A percentile compares a stretch with the other conserved stretches of the same genome.
Evolutionary conservation across 2,329 filamentous ascomycete genomes (phyloP).

Genomic region (Delphinella strobiligena): DNA sequence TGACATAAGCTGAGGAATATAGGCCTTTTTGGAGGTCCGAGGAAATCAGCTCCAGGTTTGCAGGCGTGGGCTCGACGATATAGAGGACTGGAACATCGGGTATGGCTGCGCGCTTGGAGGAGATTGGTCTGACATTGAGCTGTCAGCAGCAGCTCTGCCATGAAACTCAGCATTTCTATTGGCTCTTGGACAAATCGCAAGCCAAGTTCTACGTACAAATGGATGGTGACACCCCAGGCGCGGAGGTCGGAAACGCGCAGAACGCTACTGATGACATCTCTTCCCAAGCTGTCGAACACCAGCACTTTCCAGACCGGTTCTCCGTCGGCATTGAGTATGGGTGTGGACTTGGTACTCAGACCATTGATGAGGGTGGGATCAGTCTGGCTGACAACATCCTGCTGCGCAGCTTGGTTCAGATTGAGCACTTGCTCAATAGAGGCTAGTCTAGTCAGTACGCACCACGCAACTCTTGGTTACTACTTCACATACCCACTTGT

Average conservation of each 20-base stretch:
- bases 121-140: constrained; percentile 50
- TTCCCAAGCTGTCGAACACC: constrained; percentile 82
- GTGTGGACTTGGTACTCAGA: constrained; percentile 55
- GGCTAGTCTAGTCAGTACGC: constrained; percentile 39
- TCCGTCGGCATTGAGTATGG: constrained; percentile 73
- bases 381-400: constrained; percentile 44
- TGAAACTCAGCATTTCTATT: constrained; percentile 16
- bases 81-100: constrained; percentile 95
- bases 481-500: constrained; percentile 48
- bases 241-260: constrained; percentile 86
- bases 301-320: constrained; percentile 97
- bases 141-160: constrained; percentile 13
- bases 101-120: constrained; percentile 71
- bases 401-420: constrained; percentile 61
- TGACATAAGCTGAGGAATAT: constrained; percentile 90
- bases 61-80: constrained; percentile 74
- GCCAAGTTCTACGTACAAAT: constrained; percentile 52
- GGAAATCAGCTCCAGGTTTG: constrained; percentile 74
- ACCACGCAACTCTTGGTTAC: constrained; percentile 6
- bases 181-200: neutral
- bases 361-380: constrained; percentile 51
- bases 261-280: constrained; percentile 95
- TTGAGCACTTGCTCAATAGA: constrained; percentile 95
- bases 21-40: constrained; percentile 74
- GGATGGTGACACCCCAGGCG: constrained; percentile 90